Evolutionary conservation across 169 alveolate genomes (phyloP), one percentile per base, ranked within the genome.

Genomic region (Babesia bovis): DNA sequence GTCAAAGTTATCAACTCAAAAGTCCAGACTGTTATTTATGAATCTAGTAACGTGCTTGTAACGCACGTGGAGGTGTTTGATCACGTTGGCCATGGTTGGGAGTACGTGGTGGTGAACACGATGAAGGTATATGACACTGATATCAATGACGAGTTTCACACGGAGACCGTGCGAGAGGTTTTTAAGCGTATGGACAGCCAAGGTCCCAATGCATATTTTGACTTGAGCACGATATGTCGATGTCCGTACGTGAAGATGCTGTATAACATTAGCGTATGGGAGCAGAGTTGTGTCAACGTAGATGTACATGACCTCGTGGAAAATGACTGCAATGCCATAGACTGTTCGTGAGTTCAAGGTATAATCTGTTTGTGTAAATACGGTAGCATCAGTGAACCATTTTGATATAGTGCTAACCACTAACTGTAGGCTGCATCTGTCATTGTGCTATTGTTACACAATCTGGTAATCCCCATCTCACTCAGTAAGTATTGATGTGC

Each of bases 51-150:
- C 35, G n/a, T 10, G 36, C 9, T 10, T 21, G 60, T 52, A 6
- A 52, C 60, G 9, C 60, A 52, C n/a, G 60, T 52, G 4, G 60
- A 52, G n/a, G 60, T 52, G 35, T 52, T 52, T 21, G 21, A 52
- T 4, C 60, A 52, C n/a, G n/a, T 52, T 5, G 40, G 21, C 21
- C 60, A 52, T 5, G 60, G 60, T 17, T 52, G 60, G 60, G 7
- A 52, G 28, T 52, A 52, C 35, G 60, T 52, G 9, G 60, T 52
- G 13, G 60, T 52, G 4, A 19, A 52, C n/a, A 6, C 28, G n/a
- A 19, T 25, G 40, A 19, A 23, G 40, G 17, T 23, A 40, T 35
- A 19, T 6, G 7, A 38, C 13, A 38, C 7, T 38, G 7, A 38
- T 38, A 21, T 17, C 5, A 6, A 52, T 28, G 60, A 23, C 40